Conservation (phyloP, 345 rosid species). For the Citrus reticulata region DNA sequence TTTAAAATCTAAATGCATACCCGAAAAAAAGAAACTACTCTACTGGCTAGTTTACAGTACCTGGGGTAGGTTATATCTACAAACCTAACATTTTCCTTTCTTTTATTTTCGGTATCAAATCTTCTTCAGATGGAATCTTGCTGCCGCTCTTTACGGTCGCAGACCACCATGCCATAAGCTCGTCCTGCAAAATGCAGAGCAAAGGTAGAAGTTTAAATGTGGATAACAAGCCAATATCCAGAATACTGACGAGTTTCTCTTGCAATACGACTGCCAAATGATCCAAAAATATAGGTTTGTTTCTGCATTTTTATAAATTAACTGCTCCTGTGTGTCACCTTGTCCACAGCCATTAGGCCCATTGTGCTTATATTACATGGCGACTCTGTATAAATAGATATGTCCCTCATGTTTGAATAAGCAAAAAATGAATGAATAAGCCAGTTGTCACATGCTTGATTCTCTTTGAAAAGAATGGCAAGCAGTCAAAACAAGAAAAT, state of each 20-base stretch:
- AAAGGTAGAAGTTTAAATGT: background rate
- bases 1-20: background rate
- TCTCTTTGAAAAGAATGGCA: background rate
- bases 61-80: constrained; percentile 9
- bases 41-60: background rate
- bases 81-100: constrained; percentile 59
- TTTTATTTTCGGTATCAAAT: constrained; percentile 45
- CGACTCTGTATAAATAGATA: background rate
- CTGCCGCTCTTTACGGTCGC: constrained; percentile 27
- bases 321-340: background rate
- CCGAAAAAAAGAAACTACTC: background rate
- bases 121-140: constrained; percentile 51
- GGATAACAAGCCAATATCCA: background rate
- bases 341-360: background rate
- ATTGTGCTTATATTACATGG: background rate
- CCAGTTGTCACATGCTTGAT: background rate
- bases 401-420: background rate
- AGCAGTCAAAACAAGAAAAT: background rate
- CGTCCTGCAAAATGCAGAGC: constrained; percentile 46
- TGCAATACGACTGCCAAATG: no score
- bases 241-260: background rate
- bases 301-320: background rate
- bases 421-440: background rate
- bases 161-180: constrained; percentile 79
- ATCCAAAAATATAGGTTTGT: no score